phyloP scores from a whole-genome alignment of 2,329 filamentous ascomycete species.

The Dactylella cylindrospora region DNA sequence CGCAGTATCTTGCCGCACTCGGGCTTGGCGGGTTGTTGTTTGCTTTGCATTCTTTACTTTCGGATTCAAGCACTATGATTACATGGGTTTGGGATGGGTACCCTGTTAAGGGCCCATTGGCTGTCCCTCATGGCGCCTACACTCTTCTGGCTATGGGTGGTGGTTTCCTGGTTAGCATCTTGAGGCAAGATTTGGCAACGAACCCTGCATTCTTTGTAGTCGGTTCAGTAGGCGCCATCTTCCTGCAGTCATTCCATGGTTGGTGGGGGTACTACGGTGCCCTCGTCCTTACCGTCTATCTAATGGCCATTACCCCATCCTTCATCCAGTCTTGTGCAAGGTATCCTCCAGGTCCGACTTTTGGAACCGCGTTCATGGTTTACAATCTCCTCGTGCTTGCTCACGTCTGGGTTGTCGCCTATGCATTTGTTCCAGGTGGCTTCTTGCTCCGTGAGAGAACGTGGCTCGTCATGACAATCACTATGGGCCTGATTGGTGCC shows the following conservation, averaged over 20 bases:
- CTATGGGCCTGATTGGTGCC: slow-evolving; percentile 78
- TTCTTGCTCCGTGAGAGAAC: slow-evolving; percentile 90
- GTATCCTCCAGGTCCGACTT: slow-evolving; percentile 74
- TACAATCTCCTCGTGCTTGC: slow-evolving; percentile 97
- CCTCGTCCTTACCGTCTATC: slow-evolving; percentile 71
- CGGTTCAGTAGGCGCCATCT: slow-evolving; percentile 74
- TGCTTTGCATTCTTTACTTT: slow-evolving; percentile 84
- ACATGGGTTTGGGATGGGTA: slow-evolving; percentile 98
- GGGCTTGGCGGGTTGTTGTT: slow-evolving; percentile 85
- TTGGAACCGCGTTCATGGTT: slow-evolving; percentile 82
- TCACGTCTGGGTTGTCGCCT: slow-evolving; percentile 97
- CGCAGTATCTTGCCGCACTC: slow-evolving; percentile 69
- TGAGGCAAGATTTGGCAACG: slow-evolving; percentile 67
- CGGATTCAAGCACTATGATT: slow-evolving; percentile 98
- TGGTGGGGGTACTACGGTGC: slow-evolving; percentile 91
- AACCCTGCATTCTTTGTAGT: slow-evolving; percentile 78
- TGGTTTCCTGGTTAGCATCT: slow-evolving; percentile 75
- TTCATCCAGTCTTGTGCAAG: slow-evolving; percentile 75
- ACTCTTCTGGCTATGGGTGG: slow-evolving; percentile 84
- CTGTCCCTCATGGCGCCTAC: slow-evolving; percentile 84
- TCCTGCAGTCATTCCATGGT: slow-evolving; percentile 58
- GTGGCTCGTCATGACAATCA: slow-evolving; percentile 89
- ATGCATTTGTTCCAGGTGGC: slow-evolving; percentile 94
- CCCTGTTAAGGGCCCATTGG: slow-evolving; percentile 81
- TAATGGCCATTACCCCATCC: slow-evolving; percentile 75